Evolutionary conservation across 345 rosid genomes (phyloP).

Genomic region (Acer campestre): DNA sequence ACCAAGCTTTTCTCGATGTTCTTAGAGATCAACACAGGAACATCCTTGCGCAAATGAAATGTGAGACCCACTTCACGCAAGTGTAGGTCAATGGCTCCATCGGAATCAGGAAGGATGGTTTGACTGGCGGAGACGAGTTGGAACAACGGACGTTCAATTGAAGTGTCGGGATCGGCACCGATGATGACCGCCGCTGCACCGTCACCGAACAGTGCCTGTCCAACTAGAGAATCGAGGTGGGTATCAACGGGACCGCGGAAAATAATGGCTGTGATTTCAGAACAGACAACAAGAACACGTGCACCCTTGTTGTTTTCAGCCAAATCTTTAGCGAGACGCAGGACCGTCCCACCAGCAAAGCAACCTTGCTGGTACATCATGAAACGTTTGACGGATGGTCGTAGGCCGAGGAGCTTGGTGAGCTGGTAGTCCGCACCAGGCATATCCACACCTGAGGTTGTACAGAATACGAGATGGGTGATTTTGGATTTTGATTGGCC

Average conservation of each 20-base stretch:
- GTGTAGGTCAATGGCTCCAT: slow-evolving; percentile 71
- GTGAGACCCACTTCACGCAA: slow-evolving; percentile 74
- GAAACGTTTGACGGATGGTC: slow-evolving; percentile 72
- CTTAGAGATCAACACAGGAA: slow-evolving; percentile 70
- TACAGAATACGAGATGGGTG: slow-evolving; percentile 83
- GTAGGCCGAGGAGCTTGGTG: slow-evolving; percentile 78
- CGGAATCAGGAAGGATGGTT: slow-evolving; percentile 73
- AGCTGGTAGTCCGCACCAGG: slow-evolving; percentile 95
- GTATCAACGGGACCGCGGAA: slow-evolving; percentile 80
- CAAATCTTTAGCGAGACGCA: slow-evolving; percentile 78
- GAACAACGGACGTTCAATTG: slow-evolving; percentile 56
- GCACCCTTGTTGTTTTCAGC: slow-evolving; percentile 83
- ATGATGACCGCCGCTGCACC: slow-evolving; percentile 71
- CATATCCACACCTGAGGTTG: slow-evolving; percentile 90
- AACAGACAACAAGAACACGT: slow-evolving; percentile 77
- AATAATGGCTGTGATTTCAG: slow-evolving; percentile 74
- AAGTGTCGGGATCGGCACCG: slow-evolving; percentile 59
- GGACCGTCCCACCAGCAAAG: slow-evolving; percentile 83
- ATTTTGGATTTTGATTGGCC: slow-evolving; percentile 85
- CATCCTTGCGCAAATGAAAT: slow-evolving; percentile 64
- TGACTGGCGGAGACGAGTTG: slow-evolving; percentile 69
- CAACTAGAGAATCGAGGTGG: slow-evolving; percentile 69
- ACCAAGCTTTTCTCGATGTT: slow-evolving; percentile 64
- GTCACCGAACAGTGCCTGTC: slow-evolving; percentile 72
- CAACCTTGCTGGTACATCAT: slow-evolving; percentile 81